phyloP scores from a whole-genome alignment of 441 rosid species.

The Raphanus hybrid region DNA sequence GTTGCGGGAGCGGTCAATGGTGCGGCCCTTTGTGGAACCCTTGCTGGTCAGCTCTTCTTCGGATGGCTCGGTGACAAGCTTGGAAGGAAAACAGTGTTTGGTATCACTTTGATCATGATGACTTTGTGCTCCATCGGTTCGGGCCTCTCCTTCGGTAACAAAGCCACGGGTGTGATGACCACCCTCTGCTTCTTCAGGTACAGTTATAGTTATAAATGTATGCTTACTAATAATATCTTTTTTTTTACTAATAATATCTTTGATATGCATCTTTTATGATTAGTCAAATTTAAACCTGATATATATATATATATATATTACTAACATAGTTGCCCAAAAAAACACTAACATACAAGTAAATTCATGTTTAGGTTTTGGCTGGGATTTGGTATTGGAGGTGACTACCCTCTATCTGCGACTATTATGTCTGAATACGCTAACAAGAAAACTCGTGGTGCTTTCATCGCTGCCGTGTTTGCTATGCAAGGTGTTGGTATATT shows the following conservation, averaged over 20 bases:
- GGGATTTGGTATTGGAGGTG: neutral
- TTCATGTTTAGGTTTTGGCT: constrained; percentile 1
- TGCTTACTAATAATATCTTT: neutral
- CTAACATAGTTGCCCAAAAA: neutral
- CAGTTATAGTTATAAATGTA: neutral
- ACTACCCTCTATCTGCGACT: neutral
- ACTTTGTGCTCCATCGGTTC: constrained; percentile 1
- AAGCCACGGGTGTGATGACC: neutral
- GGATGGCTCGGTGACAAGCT: constrained; percentile 10
- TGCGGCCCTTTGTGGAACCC: constrained; percentile 9
- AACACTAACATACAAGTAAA: neutral
- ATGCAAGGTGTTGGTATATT: constrained; percentile 3
- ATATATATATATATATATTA: neutral
- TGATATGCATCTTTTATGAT: neutral
- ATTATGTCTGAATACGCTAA: constrained; percentile 5
- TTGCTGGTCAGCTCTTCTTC: constrained; percentile 9
- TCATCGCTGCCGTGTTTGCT: neutral
- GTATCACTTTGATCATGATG: constrained; percentile 10
- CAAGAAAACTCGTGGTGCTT: neutral
- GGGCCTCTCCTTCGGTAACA: constrained; percentile 4
- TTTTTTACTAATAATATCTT: neutral
- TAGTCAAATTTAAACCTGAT: neutral
- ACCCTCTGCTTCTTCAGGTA: constrained; percentile 4
- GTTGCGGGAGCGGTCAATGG: constrained; percentile 4
- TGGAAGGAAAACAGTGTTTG: neutral